Evolutionary conservation across 2,329 filamentous ascomycete species (phyloP).

Genomic region (Hypoxylon sp.): DNA sequence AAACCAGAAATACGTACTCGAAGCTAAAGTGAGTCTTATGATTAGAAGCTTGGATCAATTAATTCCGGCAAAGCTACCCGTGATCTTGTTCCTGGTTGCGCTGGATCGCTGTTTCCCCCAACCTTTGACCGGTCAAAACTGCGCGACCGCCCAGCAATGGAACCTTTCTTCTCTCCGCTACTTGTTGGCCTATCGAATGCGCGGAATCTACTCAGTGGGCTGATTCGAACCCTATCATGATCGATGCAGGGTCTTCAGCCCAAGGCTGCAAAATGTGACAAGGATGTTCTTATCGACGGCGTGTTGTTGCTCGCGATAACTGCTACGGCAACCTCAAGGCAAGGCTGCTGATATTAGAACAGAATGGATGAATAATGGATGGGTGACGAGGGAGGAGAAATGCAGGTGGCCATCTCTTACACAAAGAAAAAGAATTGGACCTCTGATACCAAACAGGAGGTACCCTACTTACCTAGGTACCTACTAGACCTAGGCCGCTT

Average conservation of each 20-base stretch:
- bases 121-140: conserved; percentile 18
- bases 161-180: conserved; percentile 15
- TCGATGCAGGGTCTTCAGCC: conserved; percentile 27
- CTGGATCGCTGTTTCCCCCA: not conserved
- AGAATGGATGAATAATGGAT: conserved; percentile 16
- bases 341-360: conserved; percentile 15
- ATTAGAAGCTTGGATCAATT: conserved; percentile 13
- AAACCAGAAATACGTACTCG: conserved; percentile 20
- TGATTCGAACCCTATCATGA: conserved; percentile 29
- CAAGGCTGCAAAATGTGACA: conserved; percentile 9
- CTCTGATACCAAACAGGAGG: conserved; percentile 8
- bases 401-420: conserved; percentile 20
- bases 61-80: conserved; percentile 7
- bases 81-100: conserved; percentile 2
- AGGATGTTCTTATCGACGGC: conserved; percentile 16
- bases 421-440: conserved; percentile 37
- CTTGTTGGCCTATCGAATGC: conserved; percentile 30
- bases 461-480: conserved; percentile 8
- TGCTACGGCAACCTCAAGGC: conserved; percentile 12
- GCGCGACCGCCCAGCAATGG: conserved; percentile 1
- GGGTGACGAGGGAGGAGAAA: conserved; percentile 34
- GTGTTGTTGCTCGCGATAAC: not conserved
- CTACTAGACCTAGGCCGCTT: conserved; percentile 14
- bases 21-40: conserved; percentile 21
- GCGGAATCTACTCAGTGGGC: conserved; percentile 20